Evolutionary conservation across 148 eudicot species (phyloP).

Genomic region (Rhododendron ovatum): DNA sequence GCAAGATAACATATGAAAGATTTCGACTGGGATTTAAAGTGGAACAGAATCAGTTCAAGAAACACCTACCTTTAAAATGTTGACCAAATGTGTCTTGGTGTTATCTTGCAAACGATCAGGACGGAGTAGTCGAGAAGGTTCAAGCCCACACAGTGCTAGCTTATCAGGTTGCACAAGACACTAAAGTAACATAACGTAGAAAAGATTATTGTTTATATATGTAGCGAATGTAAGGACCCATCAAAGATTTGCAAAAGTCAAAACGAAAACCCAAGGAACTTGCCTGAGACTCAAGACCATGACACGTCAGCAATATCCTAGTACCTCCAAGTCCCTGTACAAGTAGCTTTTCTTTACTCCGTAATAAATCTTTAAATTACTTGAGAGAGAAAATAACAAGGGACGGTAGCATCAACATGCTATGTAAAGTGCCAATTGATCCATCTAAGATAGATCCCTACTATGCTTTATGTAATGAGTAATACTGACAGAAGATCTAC

Average conservation of each 20-base stretch:
- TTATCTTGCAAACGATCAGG: conserved; percentile 69
- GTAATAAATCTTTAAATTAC: neutral
- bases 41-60: neutral
- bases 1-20: neutral
- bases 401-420: neutral
- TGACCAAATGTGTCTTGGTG: conserved; percentile 42
- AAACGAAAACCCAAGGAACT: conserved; percentile 7
- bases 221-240: neutral
- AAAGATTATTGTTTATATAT: neutral
- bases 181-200: conserved; percentile 20
- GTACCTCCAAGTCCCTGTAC: conserved; percentile 56
- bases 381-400: neutral
- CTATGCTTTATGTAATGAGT: neutral
- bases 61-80: conserved; percentile 52
- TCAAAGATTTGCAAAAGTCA: neutral
- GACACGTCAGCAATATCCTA: conserved; percentile 58
- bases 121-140: conserved; percentile 53
- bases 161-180: conserved; percentile 67
- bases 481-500: neutral
- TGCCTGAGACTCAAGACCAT: conserved; percentile 53
- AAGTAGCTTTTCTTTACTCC: neutral
- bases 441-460: neutral
- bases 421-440: neutral
- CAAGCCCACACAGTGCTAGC: conserved; percentile 63
- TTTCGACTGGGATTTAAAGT: neutral